Evolutionary conservation across 768 basidiomycete species (phyloP), one percentile per base, ranked within the genome.

Genomic region (Neoboletus magnificus): DNA sequence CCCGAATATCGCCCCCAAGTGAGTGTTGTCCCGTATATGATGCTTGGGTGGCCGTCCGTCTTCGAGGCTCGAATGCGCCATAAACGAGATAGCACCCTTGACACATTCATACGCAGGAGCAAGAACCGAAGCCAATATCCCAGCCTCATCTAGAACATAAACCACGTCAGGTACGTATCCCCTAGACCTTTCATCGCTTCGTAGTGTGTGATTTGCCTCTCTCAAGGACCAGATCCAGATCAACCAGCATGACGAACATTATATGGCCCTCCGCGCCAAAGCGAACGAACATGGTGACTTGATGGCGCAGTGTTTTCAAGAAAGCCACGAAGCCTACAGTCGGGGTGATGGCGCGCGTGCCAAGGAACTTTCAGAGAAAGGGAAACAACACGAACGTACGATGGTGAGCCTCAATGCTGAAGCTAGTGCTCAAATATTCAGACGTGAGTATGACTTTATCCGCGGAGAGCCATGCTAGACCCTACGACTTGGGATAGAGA

Each of bases 401-500:
- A 94, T 95, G 87, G 85, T 89, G 59, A 69, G 79, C 46, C 71
- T 93, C 57, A 93, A 98, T 68, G 79, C 79, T 55, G 74, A 94
- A 68, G 96, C 95, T 2, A 84, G 86, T 56, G 82, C 86, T 48
- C 96, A 90, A 89, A 95, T 98, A 58, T 98, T 86, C 70, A 61
- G 54, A 62, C 70, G 76, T 59, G 84, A 91, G 82, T 71, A 30
- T 20, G 43, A 25, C 50, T 39, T 40, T 25, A 44, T 41, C 56
- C 2, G n/a, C 25, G 16, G 46, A 29, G 22, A 25, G 27, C 30
- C 27, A 12, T 35, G 41, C 37, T 56, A 49, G 44, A 47, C 32
- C 47, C 32, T 15, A 12, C 23, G 35, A 40, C 37, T 12, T 32
- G 48, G 40, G 32, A 47, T 37, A 91, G 89, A 87, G 70, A 93